Evolutionary conservation across 805 yeast genomes (phyloP).

Genomic region (Myxozyma vanderwaltii): DNA sequence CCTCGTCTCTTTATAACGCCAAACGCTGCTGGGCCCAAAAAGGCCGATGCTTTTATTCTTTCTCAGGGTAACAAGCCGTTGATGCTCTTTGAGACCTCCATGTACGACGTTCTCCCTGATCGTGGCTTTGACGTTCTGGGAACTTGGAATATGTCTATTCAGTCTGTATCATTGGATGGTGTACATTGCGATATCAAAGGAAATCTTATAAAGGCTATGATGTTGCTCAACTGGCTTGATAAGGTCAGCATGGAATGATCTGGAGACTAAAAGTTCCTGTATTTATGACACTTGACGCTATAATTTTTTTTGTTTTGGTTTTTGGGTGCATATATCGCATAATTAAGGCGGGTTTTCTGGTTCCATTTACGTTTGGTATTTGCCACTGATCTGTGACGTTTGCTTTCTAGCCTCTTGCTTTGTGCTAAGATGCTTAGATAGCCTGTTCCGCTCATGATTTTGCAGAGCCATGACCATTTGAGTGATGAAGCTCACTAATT

Average conservation of each 20-base stretch:
- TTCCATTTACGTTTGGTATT: not conserved
- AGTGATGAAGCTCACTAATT: not conserved
- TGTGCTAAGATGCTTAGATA: not conserved
- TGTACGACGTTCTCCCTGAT: conserved; percentile 31
- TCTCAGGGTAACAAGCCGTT: conserved; percentile 34
- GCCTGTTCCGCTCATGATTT: not conserved
- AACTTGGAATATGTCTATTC: conserved; percentile 34
- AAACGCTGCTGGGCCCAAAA: conserved; percentile 31
- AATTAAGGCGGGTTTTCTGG: not conserved
- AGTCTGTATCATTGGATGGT: conserved; percentile 28
- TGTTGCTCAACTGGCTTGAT: conserved; percentile 34
- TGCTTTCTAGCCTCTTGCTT: not conserved
- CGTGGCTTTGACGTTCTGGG: conserved; percentile 31
- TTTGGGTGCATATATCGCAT: conserved; percentile 11
- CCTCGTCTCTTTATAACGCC: conserved; percentile 33
- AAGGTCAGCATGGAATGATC: conserved; percentile 19
- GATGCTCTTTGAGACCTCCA: conserved; percentile 31
- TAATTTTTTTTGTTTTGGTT: not conserved
- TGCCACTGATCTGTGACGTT: not conserved
- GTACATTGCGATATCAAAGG: conserved; percentile 32
- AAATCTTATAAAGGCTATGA: conserved; percentile 33
- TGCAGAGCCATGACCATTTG: not conserved
- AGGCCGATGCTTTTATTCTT: conserved; percentile 29
- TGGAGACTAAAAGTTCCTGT: not conserved
- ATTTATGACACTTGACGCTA: not conserved